Base-by-base conservation (phyloP, 768 basidiomycete species). In the Russula lepida region DNA sequence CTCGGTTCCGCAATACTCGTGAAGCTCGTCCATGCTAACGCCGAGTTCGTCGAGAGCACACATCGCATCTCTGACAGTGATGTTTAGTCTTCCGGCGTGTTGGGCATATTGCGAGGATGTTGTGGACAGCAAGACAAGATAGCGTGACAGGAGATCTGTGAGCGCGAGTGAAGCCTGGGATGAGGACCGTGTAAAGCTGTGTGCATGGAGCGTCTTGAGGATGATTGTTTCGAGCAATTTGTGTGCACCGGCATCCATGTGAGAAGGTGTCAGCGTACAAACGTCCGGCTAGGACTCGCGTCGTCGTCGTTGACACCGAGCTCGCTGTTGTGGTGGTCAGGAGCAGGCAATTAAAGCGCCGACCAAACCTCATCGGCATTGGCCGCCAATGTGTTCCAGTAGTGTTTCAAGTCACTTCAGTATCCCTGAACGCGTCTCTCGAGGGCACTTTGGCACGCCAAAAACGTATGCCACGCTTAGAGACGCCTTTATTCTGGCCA, bases 11-110 rank as follows among this genome's bases (percentile, higher is more conserved):
- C 78, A 80, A 67, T 88, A 90, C 59, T 86, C 85, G 27, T 69
- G 73, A 56, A 93, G 74, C 70, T 93, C 91, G 8, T 87, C 81
- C 25, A 89, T 59, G 46, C 77, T 79, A 1, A 89, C 78, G 19
- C 91, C 91, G 17, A 92, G 75, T 56, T 92, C 89, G n/a, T 82
- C 82, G 30, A 93, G 75, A 11, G 86, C 88, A 13, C 76, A 75
- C 3, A 84, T 67, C 6, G 83, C 82, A 71, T 93, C 91, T 56
- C 77, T 74, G 0, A 79, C 73, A 17, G 80, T 80, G 21, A 89
- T 69, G 25, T 73, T 74, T 2, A 78, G 77, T 51, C 91, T 74
- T n/a, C 88, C 89, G 1, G 88, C 80, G 67, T 89, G 87, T 60
- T 86, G 80, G 1, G 89, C 84, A 68, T 88, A 88, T 68, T 81